Evolutionary conservation across 1,284 basidiomycete genomes (phyloP).

Genomic region (Agaricales sp.): DNA sequence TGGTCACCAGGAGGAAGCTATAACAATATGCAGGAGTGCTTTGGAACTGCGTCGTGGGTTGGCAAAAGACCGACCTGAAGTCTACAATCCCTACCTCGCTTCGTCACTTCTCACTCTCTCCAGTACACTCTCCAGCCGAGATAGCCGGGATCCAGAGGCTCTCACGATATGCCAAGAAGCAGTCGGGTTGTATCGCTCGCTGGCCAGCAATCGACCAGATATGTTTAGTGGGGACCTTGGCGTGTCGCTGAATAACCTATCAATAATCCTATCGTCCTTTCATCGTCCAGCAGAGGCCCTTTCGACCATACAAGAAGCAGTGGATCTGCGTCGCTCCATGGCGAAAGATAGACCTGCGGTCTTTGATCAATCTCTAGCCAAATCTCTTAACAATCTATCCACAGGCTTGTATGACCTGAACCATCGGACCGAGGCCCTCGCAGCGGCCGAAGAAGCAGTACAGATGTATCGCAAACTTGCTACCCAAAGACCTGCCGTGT

Average conservation of each 20-base stretch:
- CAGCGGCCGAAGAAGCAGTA: constrained; percentile 1
- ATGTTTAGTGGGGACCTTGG: neutral
- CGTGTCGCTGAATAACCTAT: constrained; percentile 1
- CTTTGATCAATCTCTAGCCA: neutral
- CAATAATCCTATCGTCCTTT: neutral
- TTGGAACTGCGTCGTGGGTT: neutral
- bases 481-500: neutral
- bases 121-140: neutral
- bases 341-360: neutral
- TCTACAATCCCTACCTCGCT: neutral
- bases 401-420: neutral
- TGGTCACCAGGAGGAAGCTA: constrained; percentile 4
- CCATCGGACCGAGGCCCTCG: neutral
- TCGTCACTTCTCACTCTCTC: constrained; percentile 6
- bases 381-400: constrained; percentile 1
- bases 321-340: neutral
- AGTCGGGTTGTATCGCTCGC: neutral
- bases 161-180: neutral
- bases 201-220: neutral
- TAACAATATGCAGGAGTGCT: constrained; percentile 2
- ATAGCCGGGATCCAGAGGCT: neutral
- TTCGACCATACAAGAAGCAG: neutral
- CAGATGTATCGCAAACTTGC: neutral
- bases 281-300: neutral
- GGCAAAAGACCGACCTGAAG: neutral